Base-by-base conservation (phyloP, 2,329 filamentous ascomycete genomes). In the Penicillium capsulatum region DNA sequence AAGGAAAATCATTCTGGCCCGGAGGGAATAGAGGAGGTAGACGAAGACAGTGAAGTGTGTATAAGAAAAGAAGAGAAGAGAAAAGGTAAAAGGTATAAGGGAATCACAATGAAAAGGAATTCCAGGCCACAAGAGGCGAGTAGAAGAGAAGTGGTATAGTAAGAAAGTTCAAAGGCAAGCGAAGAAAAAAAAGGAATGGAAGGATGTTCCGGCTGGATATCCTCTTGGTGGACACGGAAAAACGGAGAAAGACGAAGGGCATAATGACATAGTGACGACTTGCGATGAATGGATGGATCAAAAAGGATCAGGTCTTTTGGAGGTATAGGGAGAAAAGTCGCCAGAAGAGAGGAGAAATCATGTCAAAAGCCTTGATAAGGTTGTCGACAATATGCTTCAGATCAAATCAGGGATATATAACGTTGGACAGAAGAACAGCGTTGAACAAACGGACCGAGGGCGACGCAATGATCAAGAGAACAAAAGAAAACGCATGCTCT, bases 351-450 rank as follows among this genome's bases (percentile, higher is more conserved):
- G 34, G 33, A 42, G 36, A 45, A 36, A 38, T 14, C 9, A 28
- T 28, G 26, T 11, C 13, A 28, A 40, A 36, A 34, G 44, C 45
- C 41, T 45, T 35, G 28, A 42, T 34, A 20, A 38, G 22, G 42
- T 35, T 47, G 39, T 47, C 40, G 45, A 48, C 29, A 40, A 35
- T 40, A 51, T 53, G 51, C 48, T 54, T 53, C 52, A 50, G 44
- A 50, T 51, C 50, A 49, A 52, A 51, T 51, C 47, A 54, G 46
- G 46, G 48, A 55, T 51, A 55, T 53, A 54, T 47, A 58, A 53
- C 44, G 49, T 36, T 27, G 38, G 39, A 40, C 34, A 35, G 42
- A 54, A 35, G n/a, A 34, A 36, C 11, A 32, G n/a, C 9, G 31
- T 31, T 20, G 36, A 19, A 41, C 27, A 8, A 16, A n/a, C n/a